These are phyloP conservation scores for cucumber (Cucumis sativus) DNA, from an alignment of 306 rosid genomes.

Conservation along the genomic window DNA sequence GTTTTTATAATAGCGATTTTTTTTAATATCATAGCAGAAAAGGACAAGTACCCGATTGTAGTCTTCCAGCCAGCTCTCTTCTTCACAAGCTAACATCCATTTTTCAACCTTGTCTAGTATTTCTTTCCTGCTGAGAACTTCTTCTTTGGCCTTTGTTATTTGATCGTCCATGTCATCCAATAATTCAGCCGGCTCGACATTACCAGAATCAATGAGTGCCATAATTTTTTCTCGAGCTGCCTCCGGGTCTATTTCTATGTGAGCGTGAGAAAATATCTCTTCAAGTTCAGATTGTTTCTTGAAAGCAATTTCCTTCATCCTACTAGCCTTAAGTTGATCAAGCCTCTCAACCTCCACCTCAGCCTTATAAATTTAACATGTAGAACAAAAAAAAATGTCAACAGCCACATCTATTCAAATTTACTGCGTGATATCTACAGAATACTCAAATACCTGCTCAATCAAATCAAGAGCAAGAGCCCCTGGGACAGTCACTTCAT, in stretches of 20 bases:
- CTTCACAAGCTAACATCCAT: conserved; percentile 99
- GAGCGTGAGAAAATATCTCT: conserved; percentile 73
- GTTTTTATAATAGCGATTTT: neutral
- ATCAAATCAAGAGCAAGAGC: conserved; percentile 76
- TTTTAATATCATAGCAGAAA: neutral
- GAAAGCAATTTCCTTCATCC: conserved; percentile 99
- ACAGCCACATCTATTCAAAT: neutral
- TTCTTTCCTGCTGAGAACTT: conserved; percentile 90
- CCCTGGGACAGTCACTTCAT: conserved; percentile 95
- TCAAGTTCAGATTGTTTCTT: conserved; percentile 92
- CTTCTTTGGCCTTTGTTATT: conserved; percentile 82
- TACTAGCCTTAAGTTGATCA: conserved; percentile 89
- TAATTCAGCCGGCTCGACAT: conserved; percentile 74
- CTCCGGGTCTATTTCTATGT: conserved; percentile 77
- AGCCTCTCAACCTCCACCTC: conserved; percentile 98
- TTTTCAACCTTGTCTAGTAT: conserved; percentile 98
- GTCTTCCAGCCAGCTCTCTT: conserved; percentile 99
- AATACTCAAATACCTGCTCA: conserved; percentile 9
- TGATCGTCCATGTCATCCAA: conserved; percentile 94
- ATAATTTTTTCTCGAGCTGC: conserved; percentile 82
- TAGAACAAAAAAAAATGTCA: conserved; percentile 1
- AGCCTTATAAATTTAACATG: conserved; percentile 36
- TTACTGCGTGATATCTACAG: neutral
- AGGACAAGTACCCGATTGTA: conserved; percentile 66
- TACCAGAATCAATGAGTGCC: conserved; percentile 75